A percentile compares a stretch with the other conserved stretches of the same genome.
phyloP scores from a whole-genome alignment of 345 rosid species.

The Camelina sativa region DNA sequence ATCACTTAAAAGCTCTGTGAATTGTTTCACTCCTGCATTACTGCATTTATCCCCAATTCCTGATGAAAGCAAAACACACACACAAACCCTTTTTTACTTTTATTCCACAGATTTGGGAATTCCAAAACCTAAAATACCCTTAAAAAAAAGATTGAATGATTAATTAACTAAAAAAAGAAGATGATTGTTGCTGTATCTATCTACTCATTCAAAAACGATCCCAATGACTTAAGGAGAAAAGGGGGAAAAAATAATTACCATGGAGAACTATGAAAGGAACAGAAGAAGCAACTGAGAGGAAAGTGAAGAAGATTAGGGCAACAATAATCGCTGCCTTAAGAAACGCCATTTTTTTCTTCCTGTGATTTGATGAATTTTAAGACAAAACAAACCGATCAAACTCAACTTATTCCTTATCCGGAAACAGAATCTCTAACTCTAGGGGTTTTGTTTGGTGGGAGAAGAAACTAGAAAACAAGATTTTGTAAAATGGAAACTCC shows the following conservation, averaged over 20 bases:
- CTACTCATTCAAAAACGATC: background rate
- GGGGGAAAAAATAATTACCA: constrained; percentile 45
- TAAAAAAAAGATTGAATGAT: background rate
- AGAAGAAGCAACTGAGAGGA: constrained; percentile 48
- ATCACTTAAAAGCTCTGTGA: constrained; percentile 68
- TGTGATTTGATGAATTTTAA: constrained; percentile 5
- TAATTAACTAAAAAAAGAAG: background rate
- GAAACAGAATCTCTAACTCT: background rate
- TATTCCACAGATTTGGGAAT: constrained; percentile 17
- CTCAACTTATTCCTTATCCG: background rate
- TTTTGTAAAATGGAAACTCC: background rate
- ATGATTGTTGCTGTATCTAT: background rate
- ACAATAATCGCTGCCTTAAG: constrained; percentile 7
- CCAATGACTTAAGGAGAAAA: background rate
- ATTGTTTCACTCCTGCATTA: constrained; percentile 55
- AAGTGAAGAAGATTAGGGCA: constrained; percentile 33
- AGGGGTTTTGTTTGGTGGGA: background rate
- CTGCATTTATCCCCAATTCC: constrained; percentile 83
- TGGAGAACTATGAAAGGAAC: constrained; percentile 79
- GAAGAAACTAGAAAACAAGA: background rate
- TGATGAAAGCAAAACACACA: constrained; percentile 27
- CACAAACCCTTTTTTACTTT: background rate
- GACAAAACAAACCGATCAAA: background rate
- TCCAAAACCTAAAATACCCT: constrained; percentile 17
- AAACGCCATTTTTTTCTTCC: constrained; percentile 24